These are phyloP conservation scores for Cladosporium austrohemisphaericum DNA, from an alignment of 2,329 filamentous ascomycete species.

Conservation along the genomic window DNA sequence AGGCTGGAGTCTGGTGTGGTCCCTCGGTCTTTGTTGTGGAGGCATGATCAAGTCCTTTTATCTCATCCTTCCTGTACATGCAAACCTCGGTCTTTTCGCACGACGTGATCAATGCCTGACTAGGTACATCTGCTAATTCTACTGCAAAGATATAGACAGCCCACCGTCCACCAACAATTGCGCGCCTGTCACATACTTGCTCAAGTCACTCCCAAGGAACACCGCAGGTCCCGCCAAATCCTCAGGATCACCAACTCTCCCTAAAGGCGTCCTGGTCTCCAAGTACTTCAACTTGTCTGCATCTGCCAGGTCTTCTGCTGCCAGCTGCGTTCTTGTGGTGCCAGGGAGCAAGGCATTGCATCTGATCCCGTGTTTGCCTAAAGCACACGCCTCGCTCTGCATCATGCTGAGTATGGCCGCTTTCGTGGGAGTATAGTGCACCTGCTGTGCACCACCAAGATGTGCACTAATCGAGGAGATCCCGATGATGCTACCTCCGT, in stretches of 20 bases:
- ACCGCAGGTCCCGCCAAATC: slow-evolving; percentile 82
- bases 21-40: too few relatives aligned
- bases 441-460: slow-evolving; percentile 73
- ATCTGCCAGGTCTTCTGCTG: slow-evolving; percentile 73
- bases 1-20: too few relatives aligned
- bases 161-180: slow-evolving; percentile 85
- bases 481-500: slow-evolving; percentile 76
- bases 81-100: too few relatives aligned
- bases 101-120: too few relatives aligned
- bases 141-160: slow-evolving; percentile 87
- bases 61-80: too few relatives aligned
- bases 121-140: slow-evolving; percentile 16
- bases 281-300: slow-evolving; percentile 70
- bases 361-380: slow-evolving; percentile 70
- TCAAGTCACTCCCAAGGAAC: slow-evolving; percentile 77
- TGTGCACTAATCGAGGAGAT: slow-evolving; percentile 70
- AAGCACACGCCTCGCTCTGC: slow-evolving; percentile 75
- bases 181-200: slow-evolving; percentile 75
- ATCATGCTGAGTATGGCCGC: slow-evolving; percentile 76
- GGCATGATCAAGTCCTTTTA: too few relatives aligned
- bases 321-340: slow-evolving; percentile 78
- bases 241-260: slow-evolving; percentile 63
- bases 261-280: slow-evolving; percentile 76
- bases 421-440: slow-evolving; percentile 86
- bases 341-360: slow-evolving; percentile 83